Conservation (phyloP, 768 basidiomycete genomes). For the Leccinum boreale region DNA sequence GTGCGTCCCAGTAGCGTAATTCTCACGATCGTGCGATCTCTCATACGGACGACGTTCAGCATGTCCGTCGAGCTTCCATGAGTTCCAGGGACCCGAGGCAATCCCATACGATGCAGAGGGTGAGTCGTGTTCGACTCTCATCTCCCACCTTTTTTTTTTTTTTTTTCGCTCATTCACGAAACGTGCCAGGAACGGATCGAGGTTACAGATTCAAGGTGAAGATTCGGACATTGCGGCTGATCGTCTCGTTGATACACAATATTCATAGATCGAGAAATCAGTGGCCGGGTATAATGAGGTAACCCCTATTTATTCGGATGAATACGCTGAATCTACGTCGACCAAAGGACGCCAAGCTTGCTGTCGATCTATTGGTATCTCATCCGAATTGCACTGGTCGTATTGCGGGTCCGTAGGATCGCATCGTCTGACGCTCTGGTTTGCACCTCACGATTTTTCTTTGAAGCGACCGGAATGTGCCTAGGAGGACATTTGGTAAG, state of each 20-base stretch:
- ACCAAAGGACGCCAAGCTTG: conserved; percentile 68
- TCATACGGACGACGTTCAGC: conserved; percentile 39
- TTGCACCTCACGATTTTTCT: conserved; percentile 2
- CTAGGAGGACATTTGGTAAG: conserved; percentile 81
- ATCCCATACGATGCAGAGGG: conserved; percentile 89
- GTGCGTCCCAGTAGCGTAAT: conserved; percentile 37
- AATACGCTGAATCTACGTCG: not conserved
- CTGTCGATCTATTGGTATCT: conserved; percentile 71
- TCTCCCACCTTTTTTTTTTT: not conserved
- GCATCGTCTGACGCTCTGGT: too few species aligned
- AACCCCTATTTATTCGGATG: not conserved
- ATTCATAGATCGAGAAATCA: conserved; percentile 80
- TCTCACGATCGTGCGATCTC: not conserved
- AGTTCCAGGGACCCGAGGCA: conserved; percentile 85
- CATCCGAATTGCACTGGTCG: conserved; percentile 87
- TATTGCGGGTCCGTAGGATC: not conserved
- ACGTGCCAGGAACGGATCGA: conserved; percentile 64
- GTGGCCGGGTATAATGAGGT: conserved; percentile 89
- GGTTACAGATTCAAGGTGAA: conserved; percentile 89
- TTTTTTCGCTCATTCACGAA: not conserved
- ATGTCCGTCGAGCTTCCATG: conserved; percentile 85
- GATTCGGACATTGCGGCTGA: not conserved
- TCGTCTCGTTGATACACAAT: conserved; percentile 1
- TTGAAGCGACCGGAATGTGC: conserved; percentile 83
- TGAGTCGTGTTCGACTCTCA: conserved; percentile 18